These are phyloP conservation scores for Neonectria hederae DNA, from an alignment of 2,329 filamentous ascomycete genomes.

Conservation along the genomic window DNA sequence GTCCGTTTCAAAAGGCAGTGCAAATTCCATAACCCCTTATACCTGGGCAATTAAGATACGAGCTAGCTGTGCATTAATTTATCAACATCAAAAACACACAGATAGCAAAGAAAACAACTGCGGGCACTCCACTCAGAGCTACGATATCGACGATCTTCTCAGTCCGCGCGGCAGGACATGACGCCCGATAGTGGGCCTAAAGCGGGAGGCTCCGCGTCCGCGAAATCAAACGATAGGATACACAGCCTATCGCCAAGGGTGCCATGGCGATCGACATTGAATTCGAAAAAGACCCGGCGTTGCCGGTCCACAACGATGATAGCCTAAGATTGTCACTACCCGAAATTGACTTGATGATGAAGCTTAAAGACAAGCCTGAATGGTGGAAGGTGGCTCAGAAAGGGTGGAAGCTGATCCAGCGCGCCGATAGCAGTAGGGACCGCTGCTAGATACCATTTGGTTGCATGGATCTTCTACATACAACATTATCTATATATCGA, in stretches of 20 bases:
- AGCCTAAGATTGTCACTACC: not conserved
- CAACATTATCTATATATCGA: not conserved
- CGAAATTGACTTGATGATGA: not conserved
- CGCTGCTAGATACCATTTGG: not conserved
- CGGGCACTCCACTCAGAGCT: not conserved
- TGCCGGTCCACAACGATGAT: not conserved
- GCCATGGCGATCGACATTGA: not conserved
- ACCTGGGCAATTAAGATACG: no score
- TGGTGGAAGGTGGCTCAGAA: not conserved
- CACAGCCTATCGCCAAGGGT: not conserved
- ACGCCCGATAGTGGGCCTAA: not conserved
- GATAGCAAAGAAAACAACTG: not conserved
- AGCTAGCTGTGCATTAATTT: not conserved
- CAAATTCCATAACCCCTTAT: no score
- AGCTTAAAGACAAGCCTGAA: not conserved
- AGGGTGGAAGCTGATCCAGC: no score
- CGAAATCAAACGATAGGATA: not conserved
- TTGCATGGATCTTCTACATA: not conserved
- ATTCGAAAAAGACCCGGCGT: not conserved
- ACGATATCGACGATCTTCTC: not conserved
- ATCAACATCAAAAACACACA: not conserved
- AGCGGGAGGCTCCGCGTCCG: not conserved
- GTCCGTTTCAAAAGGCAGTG: not conserved
- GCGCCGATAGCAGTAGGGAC: not conserved
- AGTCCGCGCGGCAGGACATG: not conserved